These are phyloP conservation scores for Nidularia pulvinata DNA, from an alignment of 768 basidiomycete species.

Conservation along the genomic window DNA sequence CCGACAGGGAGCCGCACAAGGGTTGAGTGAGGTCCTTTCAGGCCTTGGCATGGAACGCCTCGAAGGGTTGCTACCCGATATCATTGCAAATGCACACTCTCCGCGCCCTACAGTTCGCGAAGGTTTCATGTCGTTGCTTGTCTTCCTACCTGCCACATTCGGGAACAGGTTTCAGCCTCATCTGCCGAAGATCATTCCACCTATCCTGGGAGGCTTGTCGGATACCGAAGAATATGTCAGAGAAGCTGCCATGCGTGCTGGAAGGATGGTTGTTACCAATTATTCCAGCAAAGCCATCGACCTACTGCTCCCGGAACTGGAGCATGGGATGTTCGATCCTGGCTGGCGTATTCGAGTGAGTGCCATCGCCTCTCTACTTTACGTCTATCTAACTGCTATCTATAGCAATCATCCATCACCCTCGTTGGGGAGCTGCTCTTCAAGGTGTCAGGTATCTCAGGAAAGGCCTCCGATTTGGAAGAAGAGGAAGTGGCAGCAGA, in stretches of 20 bases:
- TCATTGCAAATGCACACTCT: constrained; percentile 89
- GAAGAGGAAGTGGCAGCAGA: constrained; percentile 75
- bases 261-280: constrained; percentile 95
- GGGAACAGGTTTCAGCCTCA: constrained; percentile 97
- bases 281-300: constrained; percentile 94
- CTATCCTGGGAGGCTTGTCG: constrained; percentile 89
- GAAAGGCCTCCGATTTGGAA: constrained; percentile 76
- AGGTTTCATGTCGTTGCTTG: constrained; percentile 98
- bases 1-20: constrained; percentile 97
- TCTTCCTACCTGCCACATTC: constrained; percentile 95
- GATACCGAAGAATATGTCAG: constrained; percentile 95
- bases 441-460: constrained; percentile 95
- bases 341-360: constrained; percentile 94
- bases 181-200: constrained; percentile 90
- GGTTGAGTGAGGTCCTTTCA: constrained; percentile 91
- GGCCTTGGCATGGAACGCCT: constrained; percentile 98
- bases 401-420: constrained; percentile 91
- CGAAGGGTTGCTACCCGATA: constrained; percentile 92
- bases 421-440: constrained; percentile 95
- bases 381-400: neutral
- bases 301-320: constrained; percentile 90
- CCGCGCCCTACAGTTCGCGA: constrained; percentile 91
- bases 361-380: constrained; percentile 6
- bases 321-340: constrained; percentile 92
- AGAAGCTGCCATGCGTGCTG: constrained; percentile 98